Conservation (phyloP, 352 stramenopile species). For the Lagenidium giganteum region DNA sequence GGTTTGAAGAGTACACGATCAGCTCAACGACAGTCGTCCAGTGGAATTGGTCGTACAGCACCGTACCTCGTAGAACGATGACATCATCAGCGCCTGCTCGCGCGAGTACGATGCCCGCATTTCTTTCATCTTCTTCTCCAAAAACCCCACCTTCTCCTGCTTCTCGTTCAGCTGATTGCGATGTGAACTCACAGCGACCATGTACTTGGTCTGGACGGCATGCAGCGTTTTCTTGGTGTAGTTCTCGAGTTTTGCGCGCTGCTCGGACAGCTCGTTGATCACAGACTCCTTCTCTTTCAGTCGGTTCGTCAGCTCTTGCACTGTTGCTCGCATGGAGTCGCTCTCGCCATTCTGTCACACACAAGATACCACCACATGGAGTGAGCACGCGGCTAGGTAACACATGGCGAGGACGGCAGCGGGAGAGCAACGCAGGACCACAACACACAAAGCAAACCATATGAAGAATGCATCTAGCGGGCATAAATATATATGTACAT, state of each 20-base stretch:
- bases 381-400: too few relatives aligned
- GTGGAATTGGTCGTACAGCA: neutral
- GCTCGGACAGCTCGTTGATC: conserved; percentile 85
- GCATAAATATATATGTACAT: too few relatives aligned
- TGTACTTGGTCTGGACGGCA: conserved; percentile 89
- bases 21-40: neutral
- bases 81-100: conserved; percentile 87
- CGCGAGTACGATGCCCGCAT: conserved; percentile 71
- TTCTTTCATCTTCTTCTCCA: conserved; percentile 87
- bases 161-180: conserved; percentile 87
- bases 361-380: neutral
- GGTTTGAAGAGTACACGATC: neutral
- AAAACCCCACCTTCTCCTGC: conserved; percentile 75
- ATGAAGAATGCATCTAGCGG: too few relatives aligned
- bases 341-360: too few relatives aligned
- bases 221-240: conserved; percentile 90
- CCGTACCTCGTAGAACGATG: conserved; percentile 82
- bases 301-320: conserved; percentile 72
- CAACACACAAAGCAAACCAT: too few relatives aligned
- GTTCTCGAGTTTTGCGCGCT: conserved; percentile 84
- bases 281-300: conserved; percentile 87
- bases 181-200: conserved; percentile 84
- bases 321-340: conserved; percentile 75
- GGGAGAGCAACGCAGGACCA: too few relatives aligned
- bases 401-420: too few relatives aligned